Evolutionary conservation across 345 rosid species (phyloP).

Genomic region (Linum usitatissimum): DNA sequence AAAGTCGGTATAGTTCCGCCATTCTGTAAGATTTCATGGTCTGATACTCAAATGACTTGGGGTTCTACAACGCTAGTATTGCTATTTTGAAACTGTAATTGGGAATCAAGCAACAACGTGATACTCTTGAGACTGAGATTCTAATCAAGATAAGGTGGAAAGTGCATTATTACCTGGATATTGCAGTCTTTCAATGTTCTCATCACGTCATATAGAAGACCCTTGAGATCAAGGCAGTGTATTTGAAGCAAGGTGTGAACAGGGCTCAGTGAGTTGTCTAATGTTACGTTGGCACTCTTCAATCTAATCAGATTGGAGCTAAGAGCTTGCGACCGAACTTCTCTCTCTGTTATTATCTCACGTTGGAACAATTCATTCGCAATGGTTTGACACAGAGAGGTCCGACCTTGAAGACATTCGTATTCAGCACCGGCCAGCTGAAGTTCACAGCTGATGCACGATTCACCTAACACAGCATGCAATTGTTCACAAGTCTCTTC

Average conservation of each 20-base stretch:
- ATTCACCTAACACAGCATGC: conserved; percentile 55
- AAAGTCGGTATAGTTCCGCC: too few species aligned
- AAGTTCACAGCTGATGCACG: conserved; percentile 72
- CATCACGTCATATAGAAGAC: conserved; percentile 65
- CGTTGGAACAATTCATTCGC: conserved; percentile 46
- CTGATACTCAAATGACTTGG: too few species aligned
- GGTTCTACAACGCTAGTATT: too few species aligned
- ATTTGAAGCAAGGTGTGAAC: conserved; percentile 69
- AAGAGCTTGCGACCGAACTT: conserved; percentile 41
- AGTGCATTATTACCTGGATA: conserved; percentile 40
- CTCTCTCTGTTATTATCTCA: conserved; percentile 41
- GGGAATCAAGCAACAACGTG: too few species aligned
- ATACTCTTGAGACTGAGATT: too few species aligned
- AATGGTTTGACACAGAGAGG: conserved; percentile 46
- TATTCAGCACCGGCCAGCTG: conserved; percentile 59
- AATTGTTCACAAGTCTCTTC: conserved; percentile 50
- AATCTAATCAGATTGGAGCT: conserved; percentile 46
- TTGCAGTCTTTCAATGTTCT: conserved; percentile 75
- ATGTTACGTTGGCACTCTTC: conserved; percentile 36
- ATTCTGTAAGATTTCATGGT: too few species aligned
- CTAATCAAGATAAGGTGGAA: background rate
- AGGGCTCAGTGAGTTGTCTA: conserved; percentile 77
- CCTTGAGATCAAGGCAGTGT: conserved; percentile 61
- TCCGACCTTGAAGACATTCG: conserved; percentile 37
- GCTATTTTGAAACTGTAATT: too few species aligned